Percentiles rank a stretch among this genome's conserved stretches.
Evolutionary conservation across 345 rosid species (phyloP).

Genomic region (Salix purpurea): DNA sequence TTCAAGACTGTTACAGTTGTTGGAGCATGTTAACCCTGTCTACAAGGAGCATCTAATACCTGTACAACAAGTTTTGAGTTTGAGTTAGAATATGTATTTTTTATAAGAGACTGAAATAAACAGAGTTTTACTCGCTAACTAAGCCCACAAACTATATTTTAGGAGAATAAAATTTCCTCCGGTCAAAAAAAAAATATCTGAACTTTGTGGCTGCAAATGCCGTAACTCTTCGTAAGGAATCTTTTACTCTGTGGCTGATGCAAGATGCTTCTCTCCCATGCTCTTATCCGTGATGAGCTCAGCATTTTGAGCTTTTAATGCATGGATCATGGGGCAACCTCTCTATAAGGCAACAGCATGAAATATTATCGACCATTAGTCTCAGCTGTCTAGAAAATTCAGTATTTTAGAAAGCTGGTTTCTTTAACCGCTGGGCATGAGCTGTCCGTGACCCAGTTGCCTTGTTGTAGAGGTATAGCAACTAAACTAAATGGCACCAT

Average conservation of each 20-base stretch:
- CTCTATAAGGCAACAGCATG: too few relatives aligned
- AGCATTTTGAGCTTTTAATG: constrained; percentile 4
- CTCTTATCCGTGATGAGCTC: constrained; percentile 13
- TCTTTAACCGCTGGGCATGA: background rate
- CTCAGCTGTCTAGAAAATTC: constrained; percentile 1
- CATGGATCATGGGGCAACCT: constrained; percentile 4
- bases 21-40: background rate
- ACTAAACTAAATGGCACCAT: constrained; percentile 4
- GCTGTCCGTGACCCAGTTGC: constrained; percentile 8
- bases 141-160: too few relatives aligned
- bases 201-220: background rate
- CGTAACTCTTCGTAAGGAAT: background rate
- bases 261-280: background rate
- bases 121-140: too few relatives aligned
- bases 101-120: too few relatives aligned
- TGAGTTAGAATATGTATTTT: accelerated
- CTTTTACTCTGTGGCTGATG: background rate
- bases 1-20: background rate
- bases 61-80: accelerated
- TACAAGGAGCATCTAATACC: too few relatives aligned
- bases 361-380: constrained; percentile 4
- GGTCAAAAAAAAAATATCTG: background rate
- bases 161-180: too few relatives aligned
- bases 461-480: constrained; percentile 18
- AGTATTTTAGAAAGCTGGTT: background rate